Base-by-base conservation (phyloP, 176 grass and related monocot species). In the Avena sativa region DNA sequence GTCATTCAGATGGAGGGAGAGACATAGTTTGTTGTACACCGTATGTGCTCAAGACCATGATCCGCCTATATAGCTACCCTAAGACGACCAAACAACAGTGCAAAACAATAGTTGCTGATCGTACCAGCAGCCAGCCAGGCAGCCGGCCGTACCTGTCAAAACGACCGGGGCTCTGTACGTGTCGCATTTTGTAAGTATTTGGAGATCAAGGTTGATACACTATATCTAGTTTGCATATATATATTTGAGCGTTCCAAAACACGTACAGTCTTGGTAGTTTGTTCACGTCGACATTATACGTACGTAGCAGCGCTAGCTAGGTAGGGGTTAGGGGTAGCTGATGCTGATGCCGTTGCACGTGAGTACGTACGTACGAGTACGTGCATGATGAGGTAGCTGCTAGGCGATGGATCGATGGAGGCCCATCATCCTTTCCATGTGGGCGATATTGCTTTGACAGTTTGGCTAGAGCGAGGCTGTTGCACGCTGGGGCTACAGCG, bases 401-500 rank as follows among this genome's bases (percentile, higher is more conserved):
- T 66, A 32, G 63, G 19, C 7, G 57, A 20, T 48, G 3, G 58
- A 66, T 7, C 7, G 57, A 20, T 48, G 3, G 58, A 66, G 63
- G 63, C 63, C 25, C 63, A 40, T 40, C 63, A 40, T 40, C 16
- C 67, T 70, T 70, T 40, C 67, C 16, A 65, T 65, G 62, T 43
- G 34, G 67, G 40, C 8, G 34, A 36, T 20, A 17, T 82, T 17
- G 46, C 20, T 21, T 23, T 16, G 13, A 66, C 73, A 44, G 74
- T 56, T 67, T 17, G 83, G 47, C 32, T 34, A 34, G 32, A 34
- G 32, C 44, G 46, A 76, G 74, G 26, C 50, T 77, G 74, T 32
- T 28, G 74, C 50, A 36, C 74, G 74, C 26, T 56, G 26, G 50
- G 56, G 59, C 26, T 64, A 76, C 55, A 84, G 62, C 74, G 46